Evolutionary conservation across 2,329 filamentous ascomycete species (phyloP), one percentile per base, ranked within the genome.

Genomic region (Penicillium digitatum): DNA sequence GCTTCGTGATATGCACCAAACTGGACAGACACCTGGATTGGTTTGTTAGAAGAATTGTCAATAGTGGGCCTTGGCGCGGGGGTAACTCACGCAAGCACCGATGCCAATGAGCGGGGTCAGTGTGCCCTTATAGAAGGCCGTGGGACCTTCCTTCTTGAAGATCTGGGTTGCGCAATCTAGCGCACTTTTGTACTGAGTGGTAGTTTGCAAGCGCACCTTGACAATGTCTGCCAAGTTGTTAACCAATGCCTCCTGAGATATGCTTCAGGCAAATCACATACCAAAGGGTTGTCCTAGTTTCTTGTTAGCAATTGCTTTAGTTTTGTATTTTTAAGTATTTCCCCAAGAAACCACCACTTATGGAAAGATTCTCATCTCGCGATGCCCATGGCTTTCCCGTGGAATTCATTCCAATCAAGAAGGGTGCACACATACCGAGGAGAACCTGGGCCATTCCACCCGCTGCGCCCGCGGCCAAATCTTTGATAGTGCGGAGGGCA

Each of bases 91-190:
- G 73, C 94, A 99, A 64, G 94, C 94, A 65, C 94, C 94, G 70
- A 99, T 97, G 63, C 94, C 94, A 54, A 99, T 84, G 53, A 99
- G 81, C 0, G 94, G 94, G 5, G 94, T 97, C 54, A 99, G 81
- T 0, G 94, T 97, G 68, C 94, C 94, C 77, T 99, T 99, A 84
- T 99, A 99, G 80, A 99, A 99, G 54, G 94, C 94, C 12, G 89
- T 77, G 2, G 91, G 81, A 1, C 94, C 94, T 74, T 99, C 94
- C 68, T 90, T 87, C 67, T 84, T 86, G 76, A 90, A 90, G 77
- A 99, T 97, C 60, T 87, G 84, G 48, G 82, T 82, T 8, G 92
- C 94, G 63, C 89, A 90, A 66, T 90, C 82, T 44, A 95, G 76
- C 50, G 94, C 94, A 62, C 84, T 87, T 50, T 83, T 81, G 80